Base-by-base conservation (phyloP, 257 asterid species). In the Solanum dulcamara region DNA sequence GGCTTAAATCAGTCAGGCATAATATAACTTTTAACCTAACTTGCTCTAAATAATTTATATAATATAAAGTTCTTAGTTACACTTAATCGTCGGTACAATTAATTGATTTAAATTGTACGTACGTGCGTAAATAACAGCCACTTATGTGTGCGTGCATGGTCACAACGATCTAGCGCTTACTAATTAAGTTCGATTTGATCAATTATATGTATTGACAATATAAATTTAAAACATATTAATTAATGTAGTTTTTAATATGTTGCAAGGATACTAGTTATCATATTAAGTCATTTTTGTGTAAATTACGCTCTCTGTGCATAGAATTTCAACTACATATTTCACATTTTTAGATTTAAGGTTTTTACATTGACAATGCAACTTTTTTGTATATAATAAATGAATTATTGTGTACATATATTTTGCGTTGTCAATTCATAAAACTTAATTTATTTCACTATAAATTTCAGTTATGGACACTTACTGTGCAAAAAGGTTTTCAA, bases 1-100 rank as follows among this genome's bases (percentile, higher is more conserved):
- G 82, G 86, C 84, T 85, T 87, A 87, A 87, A 85, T 89, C 82
- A 87, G 62, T 81, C 66, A 87, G 79, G 84, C 68, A 82, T 35
- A 81, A 81, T 20, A 20, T 81, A 74, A 77, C 91, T 89, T 88
- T 92, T 86, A 85, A 91, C 94, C 97, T 90, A 92, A 92, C 92
- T 91, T 90, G 83, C 85, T 84, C 81, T 87, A 85, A 83, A 84
- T 84, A 83, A 74, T 83, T 71, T 26, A 8, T 83, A 30, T 10
- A 20, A 13, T 22, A 14, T 68, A 46, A 13, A 26, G 12, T 32
- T 4, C 24, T 24, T 66, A 67, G 24, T 33, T 28, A 44, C 46
- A 77, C 62, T 46, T 48, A 83, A 83, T 48, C 7, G 28, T 66
- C 38, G 13, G 1, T 40, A 32, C 10, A 2, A 18, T 37, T n/a